Evolutionary conservation across 805 yeast species (phyloP), one percentile per base, ranked within the genome.

Genomic region (Tetrapisispora namnaoensis): DNA sequence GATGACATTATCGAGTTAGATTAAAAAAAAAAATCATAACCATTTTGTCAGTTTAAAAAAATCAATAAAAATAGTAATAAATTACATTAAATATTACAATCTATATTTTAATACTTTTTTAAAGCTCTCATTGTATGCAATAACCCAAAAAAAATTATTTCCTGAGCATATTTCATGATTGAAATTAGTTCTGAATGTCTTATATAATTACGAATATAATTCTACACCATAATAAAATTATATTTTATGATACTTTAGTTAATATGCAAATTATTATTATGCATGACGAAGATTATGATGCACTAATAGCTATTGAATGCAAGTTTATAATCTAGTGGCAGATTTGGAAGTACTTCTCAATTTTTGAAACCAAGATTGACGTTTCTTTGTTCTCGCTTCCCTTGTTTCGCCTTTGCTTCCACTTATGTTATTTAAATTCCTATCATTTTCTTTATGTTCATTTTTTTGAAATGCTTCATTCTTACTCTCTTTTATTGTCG

Each of bases 311-410:
- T 13, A 39, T 4, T 22, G 27, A 18, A 28, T 1, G 3, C 13
- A 27, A 5, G 7, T 7, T 32, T 18, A 42, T 13, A 37, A n/a
- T 32, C 44, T 42, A 6, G 41, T 44, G 2, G 27, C 14, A 7
- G 47, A 28, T 49, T 71, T 57, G 6, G 74, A 70, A 28, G 68
- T 58, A 42, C 71, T 65, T 47, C 73, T 69, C 42, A 74, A 52
- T 53, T 72, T 67, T 49, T 65, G 72, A 51, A 75, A 71, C 80
- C 80, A 76, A 7, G 70, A 65, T 24, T 63, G 70, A 45, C 69
- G 62, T 42, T 66, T 70, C 35, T 54, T 56, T 65, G 56, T 47
- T 64, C 60, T 45, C 54, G 45, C 51, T 37, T 42, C 56, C 47
- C 18, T 54, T 54, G 16, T 53, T 53, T 16, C 40, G 8, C 27